These are phyloP conservation scores for Dictyostelium purpureum DNA, from an alignment of 78 protist species.

Conservation along the genomic window DNA sequence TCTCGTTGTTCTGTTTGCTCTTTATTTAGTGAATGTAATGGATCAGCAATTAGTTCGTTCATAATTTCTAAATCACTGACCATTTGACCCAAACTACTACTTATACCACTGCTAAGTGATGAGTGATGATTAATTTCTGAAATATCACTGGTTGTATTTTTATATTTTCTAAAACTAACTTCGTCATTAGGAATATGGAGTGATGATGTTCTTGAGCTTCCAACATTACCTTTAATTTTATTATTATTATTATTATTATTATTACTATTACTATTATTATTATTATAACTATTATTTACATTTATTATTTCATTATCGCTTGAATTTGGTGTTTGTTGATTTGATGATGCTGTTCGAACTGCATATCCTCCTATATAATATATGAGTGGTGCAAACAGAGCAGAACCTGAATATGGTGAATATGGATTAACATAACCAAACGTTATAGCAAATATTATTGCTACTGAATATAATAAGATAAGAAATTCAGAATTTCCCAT, in stretches of 20 bases:
- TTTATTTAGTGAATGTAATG: conserved; percentile 1
- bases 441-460: neutral
- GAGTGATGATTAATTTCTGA: conserved; percentile 21
- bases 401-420: neutral
- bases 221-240: neutral
- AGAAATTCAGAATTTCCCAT: neutral
- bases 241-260: neutral
- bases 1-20: neutral
- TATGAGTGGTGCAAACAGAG: conserved; percentile 64
- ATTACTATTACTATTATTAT: neutral
- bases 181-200: neutral
- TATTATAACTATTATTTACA: neutral
- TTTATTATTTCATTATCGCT: neutral
- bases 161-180: neutral
- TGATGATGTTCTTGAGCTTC: too few relatives aligned
- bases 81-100: conserved; percentile 15
- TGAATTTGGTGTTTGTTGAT: neutral
- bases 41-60: too few relatives aligned
- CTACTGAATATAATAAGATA: neutral
- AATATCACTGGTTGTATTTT: neutral
- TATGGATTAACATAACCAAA: conserved; percentile 14
- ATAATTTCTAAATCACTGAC: conserved; percentile 1
- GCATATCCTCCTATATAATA: conserved; percentile 50
- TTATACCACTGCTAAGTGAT: conserved; percentile 45
- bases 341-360: conserved; percentile 31